Evolutionary conservation across 2,329 filamentous ascomycete species (phyloP).

Genomic region (Phialophora tarda): DNA sequence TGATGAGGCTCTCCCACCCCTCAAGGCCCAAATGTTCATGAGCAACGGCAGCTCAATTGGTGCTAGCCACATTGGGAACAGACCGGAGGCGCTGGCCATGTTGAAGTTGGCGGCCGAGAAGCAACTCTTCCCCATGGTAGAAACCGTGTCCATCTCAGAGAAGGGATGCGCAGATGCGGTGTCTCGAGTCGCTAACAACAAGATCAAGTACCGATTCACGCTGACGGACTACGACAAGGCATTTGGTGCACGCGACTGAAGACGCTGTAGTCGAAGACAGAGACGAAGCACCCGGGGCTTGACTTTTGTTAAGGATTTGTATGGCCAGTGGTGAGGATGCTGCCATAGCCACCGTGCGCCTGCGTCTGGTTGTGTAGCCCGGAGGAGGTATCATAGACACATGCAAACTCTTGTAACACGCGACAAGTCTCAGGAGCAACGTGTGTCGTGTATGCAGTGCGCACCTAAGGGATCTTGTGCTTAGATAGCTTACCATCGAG

Average conservation of each 20-base stretch:
- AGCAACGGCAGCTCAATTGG: constrained; percentile 75
- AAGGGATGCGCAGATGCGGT: constrained; percentile 73
- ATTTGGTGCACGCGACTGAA: constrained; percentile 55
- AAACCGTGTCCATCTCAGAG: constrained; percentile 74
- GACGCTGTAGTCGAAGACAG: not conserved
- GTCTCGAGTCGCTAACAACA: constrained; percentile 70
- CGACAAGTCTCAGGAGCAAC: not conserved
- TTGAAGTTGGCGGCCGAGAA: constrained; percentile 72
- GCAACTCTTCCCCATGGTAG: constrained; percentile 70
- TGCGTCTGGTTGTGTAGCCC: not conserved
- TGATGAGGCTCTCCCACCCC: constrained; percentile 69
- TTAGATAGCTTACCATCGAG: not conserved
- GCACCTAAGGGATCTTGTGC: not conserved
- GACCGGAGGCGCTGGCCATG: constrained; percentile 74
- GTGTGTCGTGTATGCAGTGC: not conserved
- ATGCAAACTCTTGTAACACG: not conserved
- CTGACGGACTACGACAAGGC: constrained; percentile 66
- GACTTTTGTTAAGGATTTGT: not conserved
- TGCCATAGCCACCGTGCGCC: not conserved
- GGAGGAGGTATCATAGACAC: not conserved
- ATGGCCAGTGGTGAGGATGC: not conserved
- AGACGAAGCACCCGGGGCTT: not conserved
- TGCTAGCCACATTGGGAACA: constrained; percentile 71
- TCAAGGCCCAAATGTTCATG: constrained; percentile 77
- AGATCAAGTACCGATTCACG: constrained; percentile 74